phyloP scores from a whole-genome alignment of 2,329 filamentous ascomycete species.

The Botrytis fabae region DNA sequence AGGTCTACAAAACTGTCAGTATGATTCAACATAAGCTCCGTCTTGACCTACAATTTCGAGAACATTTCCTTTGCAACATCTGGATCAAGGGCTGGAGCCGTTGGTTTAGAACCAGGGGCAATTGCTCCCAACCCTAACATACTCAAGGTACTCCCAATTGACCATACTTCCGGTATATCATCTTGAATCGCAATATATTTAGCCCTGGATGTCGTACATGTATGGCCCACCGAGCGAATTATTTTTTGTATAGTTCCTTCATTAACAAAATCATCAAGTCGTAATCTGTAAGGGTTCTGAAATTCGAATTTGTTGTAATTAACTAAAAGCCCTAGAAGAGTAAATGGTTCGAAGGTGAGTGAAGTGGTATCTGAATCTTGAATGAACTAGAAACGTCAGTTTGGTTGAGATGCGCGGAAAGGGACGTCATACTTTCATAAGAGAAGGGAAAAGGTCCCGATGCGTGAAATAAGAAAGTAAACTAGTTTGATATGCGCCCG shows the following conservation, averaged over 20 bases:
- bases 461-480: constrained; percentile 94
- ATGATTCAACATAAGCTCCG: neutral
- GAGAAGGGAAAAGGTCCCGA: constrained; percentile 85
- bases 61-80: constrained; percentile 85
- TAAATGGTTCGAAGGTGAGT: constrained; percentile 71
- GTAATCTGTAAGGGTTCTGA: constrained; percentile 91
- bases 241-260: constrained; percentile 83
- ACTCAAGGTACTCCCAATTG: constrained; percentile 72
- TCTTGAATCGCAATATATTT: constrained; percentile 86
- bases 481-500: constrained; percentile 94
- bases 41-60: constrained; percentile 64
- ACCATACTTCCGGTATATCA: constrained; percentile 89
- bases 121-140: constrained; percentile 83
- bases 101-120: constrained; percentile 65
- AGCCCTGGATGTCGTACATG: constrained; percentile 66
- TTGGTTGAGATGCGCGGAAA: neutral
- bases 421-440: constrained; percentile 74
- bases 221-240: constrained; percentile 71
- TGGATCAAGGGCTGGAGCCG: constrained; percentile 63
- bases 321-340: constrained; percentile 79
- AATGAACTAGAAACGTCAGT: constrained; percentile 60
- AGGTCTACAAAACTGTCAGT: constrained; percentile 57
- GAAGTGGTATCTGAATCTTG: constrained; percentile 71
- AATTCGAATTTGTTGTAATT: constrained; percentile 99
- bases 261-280: constrained; percentile 94